Evolutionary conservation across 2,329 filamentous ascomycete genomes (phyloP).

Genomic region (Paecilomyces variotii): DNA sequence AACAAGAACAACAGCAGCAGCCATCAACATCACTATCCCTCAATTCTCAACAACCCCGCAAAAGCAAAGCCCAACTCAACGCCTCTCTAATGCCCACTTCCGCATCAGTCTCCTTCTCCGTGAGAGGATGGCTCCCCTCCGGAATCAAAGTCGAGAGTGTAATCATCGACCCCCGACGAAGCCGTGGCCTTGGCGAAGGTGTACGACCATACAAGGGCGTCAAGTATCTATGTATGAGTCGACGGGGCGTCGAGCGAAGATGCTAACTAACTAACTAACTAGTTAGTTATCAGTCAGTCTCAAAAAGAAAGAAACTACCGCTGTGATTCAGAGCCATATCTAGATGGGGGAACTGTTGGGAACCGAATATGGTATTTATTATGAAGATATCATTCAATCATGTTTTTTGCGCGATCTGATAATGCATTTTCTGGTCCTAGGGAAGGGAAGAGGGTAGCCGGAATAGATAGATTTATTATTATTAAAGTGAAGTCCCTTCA

Average conservation of each 20-base stretch:
- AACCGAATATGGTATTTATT: too few species aligned
- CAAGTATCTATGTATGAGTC: slow-evolving; percentile 78
- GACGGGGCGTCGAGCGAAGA: slow-evolving; percentile 44
- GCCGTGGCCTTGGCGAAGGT: slow-evolving; percentile 73
- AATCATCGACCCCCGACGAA: slow-evolving; percentile 64
- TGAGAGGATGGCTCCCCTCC: slow-evolving; percentile 58
- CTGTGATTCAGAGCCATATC: too few species aligned
- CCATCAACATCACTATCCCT: slow-evolving; percentile 16
- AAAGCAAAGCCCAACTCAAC: slow-evolving; percentile 52
- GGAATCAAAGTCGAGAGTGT: slow-evolving; percentile 57
- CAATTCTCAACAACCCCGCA: slow-evolving; percentile 12
- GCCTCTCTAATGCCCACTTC: slow-evolving; percentile 74
- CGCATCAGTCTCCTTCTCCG: slow-evolving; percentile 57
- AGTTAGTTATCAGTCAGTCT: not conserved
- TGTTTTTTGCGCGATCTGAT: too few species aligned
- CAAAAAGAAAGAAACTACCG: too few species aligned
- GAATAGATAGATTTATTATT: too few species aligned
- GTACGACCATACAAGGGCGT: slow-evolving; percentile 97
- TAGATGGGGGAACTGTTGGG: too few species aligned
- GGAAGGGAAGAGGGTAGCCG: too few species aligned
- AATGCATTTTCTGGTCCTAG: too few species aligned
- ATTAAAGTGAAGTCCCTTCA: too few species aligned
- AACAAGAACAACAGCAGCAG: not conserved
- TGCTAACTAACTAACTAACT: too few species aligned
- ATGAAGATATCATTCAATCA: too few species aligned